Evolutionary conservation across 169 alveolate species (phyloP).

Genomic region (Cryptosporidium ryanae): DNA sequence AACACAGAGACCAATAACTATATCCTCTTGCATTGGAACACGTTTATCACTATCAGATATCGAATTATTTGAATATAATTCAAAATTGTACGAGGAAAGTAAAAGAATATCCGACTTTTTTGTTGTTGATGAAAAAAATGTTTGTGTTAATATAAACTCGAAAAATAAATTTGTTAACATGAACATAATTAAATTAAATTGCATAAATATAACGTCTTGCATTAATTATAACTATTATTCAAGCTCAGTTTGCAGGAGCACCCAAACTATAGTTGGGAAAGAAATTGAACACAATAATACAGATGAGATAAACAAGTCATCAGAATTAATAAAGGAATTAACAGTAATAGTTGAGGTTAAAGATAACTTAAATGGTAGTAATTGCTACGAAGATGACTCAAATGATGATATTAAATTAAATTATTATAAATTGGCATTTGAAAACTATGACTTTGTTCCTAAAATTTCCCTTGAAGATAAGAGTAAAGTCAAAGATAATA

Average conservation of each 20-base stretch:
- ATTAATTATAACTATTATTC: background rate
- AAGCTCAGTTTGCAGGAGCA: background rate
- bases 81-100: conserved; percentile 8
- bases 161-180: background rate
- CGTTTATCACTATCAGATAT: conserved; percentile 43
- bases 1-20: conserved; percentile 58
- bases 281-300: background rate
- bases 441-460: conserved; percentile 48
- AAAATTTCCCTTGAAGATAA: background rate
- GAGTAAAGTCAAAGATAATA: background rate
- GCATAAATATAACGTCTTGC: background rate
- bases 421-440: conserved; percentile 52
- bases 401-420: background rate
- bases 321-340: conserved; percentile 1
- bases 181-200: background rate
- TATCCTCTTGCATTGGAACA: conserved; percentile 51
- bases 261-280: conserved; percentile 14
- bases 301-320: too few relatives aligned
- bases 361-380: background rate
- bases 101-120: background rate
- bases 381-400: background rate
- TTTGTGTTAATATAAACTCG: too few relatives aligned
- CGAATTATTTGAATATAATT: conserved; percentile 12
- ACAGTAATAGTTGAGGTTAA: background rate
- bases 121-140: too few relatives aligned